phyloP scores from a whole-genome alignment of 2,329 filamentous ascomycete species.

The Clonostachys solani region DNA sequence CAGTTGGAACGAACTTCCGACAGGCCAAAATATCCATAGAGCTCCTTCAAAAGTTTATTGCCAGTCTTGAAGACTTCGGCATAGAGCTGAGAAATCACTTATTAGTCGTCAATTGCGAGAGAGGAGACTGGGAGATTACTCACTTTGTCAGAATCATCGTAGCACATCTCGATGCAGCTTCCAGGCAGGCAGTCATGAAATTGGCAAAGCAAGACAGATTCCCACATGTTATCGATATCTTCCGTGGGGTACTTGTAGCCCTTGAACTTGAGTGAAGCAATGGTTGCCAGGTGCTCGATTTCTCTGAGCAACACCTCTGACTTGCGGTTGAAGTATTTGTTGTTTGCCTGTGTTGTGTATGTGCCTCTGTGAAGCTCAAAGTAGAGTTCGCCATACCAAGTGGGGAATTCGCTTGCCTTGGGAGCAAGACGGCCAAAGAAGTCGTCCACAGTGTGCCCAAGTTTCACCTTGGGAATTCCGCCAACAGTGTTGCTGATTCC shows the following conservation, averaged over 20 bases:
- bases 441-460: slow-evolving; percentile 87
- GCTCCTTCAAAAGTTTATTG: slow-evolving; percentile 64
- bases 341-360: slow-evolving; percentile 96
- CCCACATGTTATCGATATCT: slow-evolving; percentile 96
- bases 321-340: slow-evolving; percentile 90
- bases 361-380: slow-evolving; percentile 96
- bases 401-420: slow-evolving; percentile 76
- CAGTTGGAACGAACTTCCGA: slow-evolving; percentile 32
- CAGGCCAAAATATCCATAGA: slow-evolving; percentile 65
- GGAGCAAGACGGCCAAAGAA: slow-evolving; percentile 86
- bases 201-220: slow-evolving; percentile 84
- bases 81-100: slow-evolving; percentile 55
- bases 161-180: slow-evolving; percentile 96
- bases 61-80: slow-evolving; percentile 76
- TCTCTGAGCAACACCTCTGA: slow-evolving; percentile 83
- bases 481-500: slow-evolving; percentile 87
- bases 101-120: slow-evolving; percentile 12
- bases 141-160: slow-evolving; percentile 86
- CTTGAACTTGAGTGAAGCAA: slow-evolving; percentile 70
- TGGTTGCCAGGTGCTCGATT: slow-evolving; percentile 80
- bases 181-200: slow-evolving; percentile 97
- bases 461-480: slow-evolving; percentile 74
- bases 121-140: slow-evolving; percentile 7
- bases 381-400: slow-evolving; percentile 98
- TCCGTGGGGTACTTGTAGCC: slow-evolving; percentile 88